Evolutionary conservation across 352 stramenopile species (phyloP), one percentile per base, ranked within the genome.

Genomic region (Phytophthora ohioensis): DNA sequence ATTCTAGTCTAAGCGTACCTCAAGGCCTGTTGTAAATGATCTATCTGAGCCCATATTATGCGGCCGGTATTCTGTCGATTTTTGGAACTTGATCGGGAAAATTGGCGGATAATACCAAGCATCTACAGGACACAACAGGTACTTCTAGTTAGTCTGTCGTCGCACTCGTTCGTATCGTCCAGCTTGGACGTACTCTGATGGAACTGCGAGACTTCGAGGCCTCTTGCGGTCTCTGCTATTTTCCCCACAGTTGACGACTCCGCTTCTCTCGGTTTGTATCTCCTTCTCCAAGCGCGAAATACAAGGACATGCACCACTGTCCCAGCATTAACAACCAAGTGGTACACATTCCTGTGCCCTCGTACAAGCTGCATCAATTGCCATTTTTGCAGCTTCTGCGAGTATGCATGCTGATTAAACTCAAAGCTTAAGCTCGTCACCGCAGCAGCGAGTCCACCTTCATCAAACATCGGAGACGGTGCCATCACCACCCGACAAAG

Each of bases 311-410:
- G 48, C 21, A 92, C 59, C 3, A 55, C 62, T 3, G 84, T 78
- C 12, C 79, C 79, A 35, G 70, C 69, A 60, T 87, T 85, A 15
- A 92, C 41, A 6, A 86, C 35, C 51, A 91, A 63, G n/a, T 84
- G 71, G 34, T 93, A 81, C n/a, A 59, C 57, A 27, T 62, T 60
- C 11, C 45, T 32, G 6, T 21, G 5, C n/a, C 21, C 52, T 5
- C 30, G 66, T 32, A 61, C 30, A 2, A 83, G 11, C 34, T 77
- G 69, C 55, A 85, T 13, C 15, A 93, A 65, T 36, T 91, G 84
- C 85, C 82, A 92, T 13, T 76, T 57, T 36, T 85, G 69, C 43
- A 84, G 27, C 6, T 59, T 57, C 58, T 85, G 79, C 0, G 65
- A 71, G 13, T 67, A 52, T 6, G 56, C 55, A n/a, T 76, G 60